Evolutionary conservation across 192 early-diverging fungal species (phyloP).

Genomic region (Geosiphon pyriformis): DNA sequence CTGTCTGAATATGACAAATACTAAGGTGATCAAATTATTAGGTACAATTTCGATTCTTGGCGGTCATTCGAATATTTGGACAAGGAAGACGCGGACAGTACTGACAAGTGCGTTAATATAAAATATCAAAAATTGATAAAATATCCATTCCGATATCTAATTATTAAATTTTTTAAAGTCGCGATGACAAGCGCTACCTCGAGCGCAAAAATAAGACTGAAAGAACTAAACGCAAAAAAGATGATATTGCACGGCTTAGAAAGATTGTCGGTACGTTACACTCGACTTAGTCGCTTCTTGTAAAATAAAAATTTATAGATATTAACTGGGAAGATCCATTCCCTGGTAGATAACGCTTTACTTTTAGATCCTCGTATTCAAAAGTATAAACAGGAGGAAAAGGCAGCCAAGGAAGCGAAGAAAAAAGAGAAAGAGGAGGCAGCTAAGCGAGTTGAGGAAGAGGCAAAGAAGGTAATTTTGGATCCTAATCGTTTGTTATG

Average conservation of each 20-base stretch:
- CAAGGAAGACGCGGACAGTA: slow-evolving; percentile 89
- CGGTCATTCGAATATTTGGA: slow-evolving; percentile 96
- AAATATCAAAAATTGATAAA: slow-evolving; percentile 14
- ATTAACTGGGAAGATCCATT: no score
- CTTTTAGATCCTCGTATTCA: slow-evolving; percentile 86
- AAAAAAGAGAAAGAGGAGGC: slow-evolving; percentile 79
- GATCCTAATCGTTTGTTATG: neutral
- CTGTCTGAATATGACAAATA: no score
- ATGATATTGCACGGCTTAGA: slow-evolving; percentile 87
- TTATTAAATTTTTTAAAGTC: slow-evolving; percentile 33
- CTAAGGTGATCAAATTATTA: no score
- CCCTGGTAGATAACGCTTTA: slow-evolving; percentile 57
- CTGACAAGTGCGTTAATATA: slow-evolving; percentile 53
- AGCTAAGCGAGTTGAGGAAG: slow-evolving; percentile 54
- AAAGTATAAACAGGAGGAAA: slow-evolving; percentile 85
- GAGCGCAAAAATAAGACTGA: slow-evolving; percentile 95
- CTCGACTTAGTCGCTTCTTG: neutral
- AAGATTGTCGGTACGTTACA: slow-evolving; percentile 65
- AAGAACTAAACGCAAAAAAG: slow-evolving; percentile 91
- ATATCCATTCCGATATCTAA: neutral
- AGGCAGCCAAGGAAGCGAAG: slow-evolving; percentile 85
- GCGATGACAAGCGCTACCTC: slow-evolving; percentile 94
- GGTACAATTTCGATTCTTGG: slow-evolving; percentile 90
- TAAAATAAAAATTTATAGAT: no score
- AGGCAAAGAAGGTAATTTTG: slow-evolving; percentile 21